Evolutionary conservation across 305 asterid genomes (phyloP).

Genomic region (Solanum hybrid): DNA sequence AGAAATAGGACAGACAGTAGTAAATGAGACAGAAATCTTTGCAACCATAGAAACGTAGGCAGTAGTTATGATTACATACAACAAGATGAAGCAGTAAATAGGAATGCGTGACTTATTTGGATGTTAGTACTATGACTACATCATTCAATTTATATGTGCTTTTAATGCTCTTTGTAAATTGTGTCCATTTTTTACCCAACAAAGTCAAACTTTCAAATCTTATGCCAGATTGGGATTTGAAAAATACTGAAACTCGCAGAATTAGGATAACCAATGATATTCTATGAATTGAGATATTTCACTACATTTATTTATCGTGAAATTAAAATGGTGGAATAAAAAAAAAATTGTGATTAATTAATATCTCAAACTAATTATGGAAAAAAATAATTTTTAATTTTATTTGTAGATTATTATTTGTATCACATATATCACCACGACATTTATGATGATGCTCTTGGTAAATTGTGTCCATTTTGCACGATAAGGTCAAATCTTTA

Average conservation of each 20-base stretch:
- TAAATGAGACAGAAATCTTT: slow-evolving; percentile 6
- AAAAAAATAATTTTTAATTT: too few species aligned
- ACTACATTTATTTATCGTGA: too few species aligned
- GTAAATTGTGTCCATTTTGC: too few species aligned
- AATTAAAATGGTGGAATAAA: too few species aligned
- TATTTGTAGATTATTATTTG: too few species aligned
- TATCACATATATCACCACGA: too few species aligned
- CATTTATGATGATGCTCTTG: too few species aligned
- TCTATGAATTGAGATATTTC: too few species aligned
- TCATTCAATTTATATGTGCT: slow-evolving; percentile 32
- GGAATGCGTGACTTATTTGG: slow-evolving; percentile 36
- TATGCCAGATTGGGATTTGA: neutral
- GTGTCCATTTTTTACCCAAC: neutral
- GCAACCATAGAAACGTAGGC: slow-evolving; percentile 5
- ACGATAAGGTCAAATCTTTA: too few species aligned
- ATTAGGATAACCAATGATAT: neutral
- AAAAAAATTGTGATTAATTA: too few species aligned
- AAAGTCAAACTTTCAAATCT: slow-evolving; percentile 4
- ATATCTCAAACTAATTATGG: too few species aligned
- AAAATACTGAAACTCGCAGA: neutral
- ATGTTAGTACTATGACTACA: slow-evolving; percentile 3
- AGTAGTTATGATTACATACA: slow-evolving; percentile 24
- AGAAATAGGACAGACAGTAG: slow-evolving; percentile 17
- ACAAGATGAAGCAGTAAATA: slow-evolving; percentile 4
- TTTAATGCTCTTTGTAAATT: slow-evolving; percentile 10